A percentile compares a stretch with the other conserved stretches of the same genome.
phyloP scores from a whole-genome alignment of 2,329 filamentous ascomycete genomes.

The Curvularia hawaiiensis region DNA sequence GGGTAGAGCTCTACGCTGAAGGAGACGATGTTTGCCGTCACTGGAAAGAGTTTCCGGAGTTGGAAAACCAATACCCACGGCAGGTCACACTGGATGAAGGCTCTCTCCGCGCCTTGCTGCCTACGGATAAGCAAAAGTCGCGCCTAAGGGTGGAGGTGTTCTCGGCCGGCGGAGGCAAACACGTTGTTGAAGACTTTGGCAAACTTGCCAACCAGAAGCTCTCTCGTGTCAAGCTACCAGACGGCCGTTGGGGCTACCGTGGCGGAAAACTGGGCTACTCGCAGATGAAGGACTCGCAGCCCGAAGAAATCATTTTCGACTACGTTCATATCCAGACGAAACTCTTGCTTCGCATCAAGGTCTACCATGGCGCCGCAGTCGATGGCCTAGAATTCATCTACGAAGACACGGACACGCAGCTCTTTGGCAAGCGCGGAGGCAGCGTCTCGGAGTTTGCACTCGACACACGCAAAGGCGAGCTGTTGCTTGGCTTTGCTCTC shows the following conservation, averaged over 20 bases:
- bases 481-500: constrained; percentile 83
- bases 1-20: constrained; percentile 80
- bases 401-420: constrained; percentile 80
- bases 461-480: constrained; percentile 84
- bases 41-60: constrained; percentile 80
- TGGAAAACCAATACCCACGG: constrained; percentile 65
- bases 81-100: constrained; percentile 77
- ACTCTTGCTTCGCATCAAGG: constrained; percentile 73
- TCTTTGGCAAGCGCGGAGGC: constrained; percentile 83
- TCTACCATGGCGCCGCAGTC: constrained; percentile 77
- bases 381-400: constrained; percentile 93
- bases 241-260: constrained; percentile 74
- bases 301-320: constrained; percentile 75
- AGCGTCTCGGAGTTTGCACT: constrained; percentile 76
- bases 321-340: constrained; percentile 68
- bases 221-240: constrained; percentile 74
- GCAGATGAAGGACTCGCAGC: constrained; percentile 70
- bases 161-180: constrained; percentile 74
- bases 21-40: constrained; percentile 79
- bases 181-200: constrained; percentile 78
- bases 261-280: constrained; percentile 76
- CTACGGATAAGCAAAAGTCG: constrained; percentile 73
- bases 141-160: constrained; percentile 75
- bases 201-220: constrained; percentile 69
- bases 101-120: constrained; percentile 72